A percentile compares a stretch with the other conserved stretches of the same genome.
Evolutionary conservation across 1,139 yeast species (phyloP).

Genomic region (Nakaseomyces bracarensis): DNA sequence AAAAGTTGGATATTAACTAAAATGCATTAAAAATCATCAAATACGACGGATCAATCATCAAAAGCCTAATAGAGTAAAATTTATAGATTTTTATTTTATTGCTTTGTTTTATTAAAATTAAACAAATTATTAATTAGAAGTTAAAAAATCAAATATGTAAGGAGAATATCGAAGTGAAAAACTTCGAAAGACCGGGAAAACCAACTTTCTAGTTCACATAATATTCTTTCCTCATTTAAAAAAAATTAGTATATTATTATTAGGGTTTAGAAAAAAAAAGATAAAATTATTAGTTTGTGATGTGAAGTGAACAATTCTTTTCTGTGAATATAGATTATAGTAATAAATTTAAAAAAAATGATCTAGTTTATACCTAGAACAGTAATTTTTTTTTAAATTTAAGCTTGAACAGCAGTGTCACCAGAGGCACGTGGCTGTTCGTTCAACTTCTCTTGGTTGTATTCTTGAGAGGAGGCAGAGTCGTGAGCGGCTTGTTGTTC

Average conservation of each 20-base stretch:
- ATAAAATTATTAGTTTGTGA: neutral
- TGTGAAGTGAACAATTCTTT: neutral
- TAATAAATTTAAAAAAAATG: neutral
- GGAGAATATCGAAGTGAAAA: too few relatives aligned
- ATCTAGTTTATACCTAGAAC: too few relatives aligned
- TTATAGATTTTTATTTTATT: neutral
- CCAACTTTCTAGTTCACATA: too few relatives aligned
- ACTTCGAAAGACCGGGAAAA: too few relatives aligned
- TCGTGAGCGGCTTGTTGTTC: conserved; percentile 9
- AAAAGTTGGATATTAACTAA: too few relatives aligned
- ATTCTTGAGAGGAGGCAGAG: conserved; percentile 7
- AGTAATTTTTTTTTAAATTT: neutral
- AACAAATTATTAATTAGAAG: conserved; percentile 18
- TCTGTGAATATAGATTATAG: neutral
- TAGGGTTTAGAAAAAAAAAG: conserved; percentile 4
- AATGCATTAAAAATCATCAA: too few relatives aligned
- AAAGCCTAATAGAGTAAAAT: conserved; percentile 1
- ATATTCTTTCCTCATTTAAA: too few relatives aligned
- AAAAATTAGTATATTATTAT: conserved; percentile 4
- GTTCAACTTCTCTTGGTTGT: conserved; percentile 5
- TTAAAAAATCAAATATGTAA: neutral
- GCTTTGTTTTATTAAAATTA: conserved; percentile 4
- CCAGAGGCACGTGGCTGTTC: conserved; percentile 9
- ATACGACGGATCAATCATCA: neutral
- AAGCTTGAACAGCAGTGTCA: conserved; percentile 9